phyloP scores from a whole-genome alignment of 768 basidiomycete genomes.

The Suillus cothurnatus region DNA sequence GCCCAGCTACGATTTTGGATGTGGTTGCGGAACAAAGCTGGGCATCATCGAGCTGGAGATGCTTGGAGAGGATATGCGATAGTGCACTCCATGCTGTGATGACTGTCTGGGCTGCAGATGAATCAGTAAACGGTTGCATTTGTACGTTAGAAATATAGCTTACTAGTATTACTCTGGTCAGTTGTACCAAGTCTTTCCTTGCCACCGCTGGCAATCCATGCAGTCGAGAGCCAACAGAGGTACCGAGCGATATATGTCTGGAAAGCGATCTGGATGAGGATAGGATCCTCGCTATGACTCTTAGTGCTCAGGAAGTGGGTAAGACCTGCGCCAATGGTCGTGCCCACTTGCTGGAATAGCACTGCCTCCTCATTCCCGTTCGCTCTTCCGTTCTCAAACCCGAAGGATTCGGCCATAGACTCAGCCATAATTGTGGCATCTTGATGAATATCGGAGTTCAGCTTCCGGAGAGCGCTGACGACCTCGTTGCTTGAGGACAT shows the following conservation, averaged over 20 bases:
- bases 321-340: slow-evolving; percentile 22
- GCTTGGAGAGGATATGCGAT: slow-evolving; percentile 36
- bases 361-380: slow-evolving; percentile 26
- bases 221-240: slow-evolving; percentile 27
- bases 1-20: slow-evolving; percentile 25
- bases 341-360: slow-evolving; percentile 18
- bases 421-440: slow-evolving; percentile 51
- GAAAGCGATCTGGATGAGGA: slow-evolving; percentile 39
- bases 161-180: slow-evolving; percentile 16
- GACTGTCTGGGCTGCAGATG: slow-evolving; percentile 40
- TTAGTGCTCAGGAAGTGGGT: slow-evolving; percentile 32
- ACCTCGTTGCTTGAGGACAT: slow-evolving; percentile 47
- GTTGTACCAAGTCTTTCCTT: slow-evolving; percentile 37
- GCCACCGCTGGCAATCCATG: slow-evolving; percentile 35
- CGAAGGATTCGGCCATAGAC: slow-evolving; percentile 45
- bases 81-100: slow-evolving; percentile 48
- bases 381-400: slow-evolving; percentile 20
- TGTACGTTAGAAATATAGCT: neutral
- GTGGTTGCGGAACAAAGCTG: slow-evolving; percentile 27
- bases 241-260: slow-evolving; percentile 31
- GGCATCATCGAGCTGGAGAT: slow-evolving; percentile 19
- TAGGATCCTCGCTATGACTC: slow-evolving; percentile 34
- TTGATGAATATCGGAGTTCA: slow-evolving; percentile 53
- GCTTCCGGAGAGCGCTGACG: slow-evolving; percentile 40
- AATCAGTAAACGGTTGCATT: neutral